Conservation (phyloP, 495 filamentous ascomycete species). For the Opeltia flavorubescens region DNA sequence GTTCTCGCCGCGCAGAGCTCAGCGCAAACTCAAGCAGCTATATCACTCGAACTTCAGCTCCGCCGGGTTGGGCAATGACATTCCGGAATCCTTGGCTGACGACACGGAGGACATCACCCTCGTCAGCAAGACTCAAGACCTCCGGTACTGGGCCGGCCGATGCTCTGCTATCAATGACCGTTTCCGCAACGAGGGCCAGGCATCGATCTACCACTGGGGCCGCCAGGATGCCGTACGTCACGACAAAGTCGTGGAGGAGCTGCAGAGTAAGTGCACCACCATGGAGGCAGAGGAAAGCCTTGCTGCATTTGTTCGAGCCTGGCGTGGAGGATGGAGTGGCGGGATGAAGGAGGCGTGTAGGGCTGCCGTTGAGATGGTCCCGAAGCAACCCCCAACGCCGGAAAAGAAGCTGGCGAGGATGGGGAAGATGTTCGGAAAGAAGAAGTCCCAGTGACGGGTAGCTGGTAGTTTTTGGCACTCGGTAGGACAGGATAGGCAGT, state of each 20-base stretch:
- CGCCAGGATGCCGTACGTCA: slow-evolving; percentile 27
- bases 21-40: not conserved
- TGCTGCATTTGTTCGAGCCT: slow-evolving; percentile 4
- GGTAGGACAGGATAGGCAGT: no score
- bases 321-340: slow-evolving; percentile 9
- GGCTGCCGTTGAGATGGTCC: not conserved
- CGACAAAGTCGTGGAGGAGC: slow-evolving; percentile 32
- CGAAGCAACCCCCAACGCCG: not conserved
- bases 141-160: slow-evolving; percentile 41
- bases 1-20: no score
- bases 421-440: slow-evolving; percentile 8
- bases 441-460: slow-evolving; percentile 2
- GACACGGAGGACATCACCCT: slow-evolving; percentile 13
- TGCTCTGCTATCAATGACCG: slow-evolving; percentile 38
- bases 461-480: no score
- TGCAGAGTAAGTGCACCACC: slow-evolving; percentile 34
- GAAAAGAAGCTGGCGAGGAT: slow-evolving; percentile 11
- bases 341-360: not conserved
- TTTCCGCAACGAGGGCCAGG: slow-evolving; percentile 29
- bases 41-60: no score
- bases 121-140: slow-evolving; percentile 9
- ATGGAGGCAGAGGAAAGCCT: slow-evolving; percentile 34
- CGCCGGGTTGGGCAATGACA: no score
- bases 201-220: slow-evolving; percentile 11
- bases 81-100: not conserved